Base-by-base conservation (phyloP, 116 monocot species). In the Papilionanthe hybrid region DNA sequence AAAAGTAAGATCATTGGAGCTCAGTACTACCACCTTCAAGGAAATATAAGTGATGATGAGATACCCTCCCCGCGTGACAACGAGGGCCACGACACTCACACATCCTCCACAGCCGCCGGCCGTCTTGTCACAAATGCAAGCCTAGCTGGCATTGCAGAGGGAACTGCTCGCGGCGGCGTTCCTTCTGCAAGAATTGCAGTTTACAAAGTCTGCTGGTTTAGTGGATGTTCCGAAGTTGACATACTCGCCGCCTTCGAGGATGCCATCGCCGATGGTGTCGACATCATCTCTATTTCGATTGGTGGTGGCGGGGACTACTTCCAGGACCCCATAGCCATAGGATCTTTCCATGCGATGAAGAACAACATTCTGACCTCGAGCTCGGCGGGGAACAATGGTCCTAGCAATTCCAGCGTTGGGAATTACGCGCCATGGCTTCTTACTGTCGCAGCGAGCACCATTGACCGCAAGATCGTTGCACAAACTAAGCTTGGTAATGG, bases 301-400 rank as follows among this genome's bases (percentile, higher is more conserved):
- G 82, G 77, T 9, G 37, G 32, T 25, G 15, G 8, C 9, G 11
- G 15, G 0, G 2, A 67, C 3, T 69, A 77, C 53, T 82, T 82
- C 25, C 3, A 19, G 11, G 67, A 82, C 28, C 0, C 68, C 30
- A 82, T 69, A 4, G 66, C 76, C 50, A 82, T 82, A 9, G 82
- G 82, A 77, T 27, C 82, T 10, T 82, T 82, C 82, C 82, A 82
- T 23, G 76, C 82, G 2, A 82, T 77, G 77, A 77, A 82, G 48
- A 77, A 77, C 13, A 76, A 66, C 13, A 77, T 82, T 20, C 29
- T 82, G 0, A 77, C 82, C 0, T 67, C 77, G 5, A 25, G 43
- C 41, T 77, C 82, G 5, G 82, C 77, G 3, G 82, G 82, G 0
- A 82, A 82, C 41, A 4, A 5, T 5, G 82, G 82, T 9, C 82